phyloP scores from a whole-genome alignment of 2,329 filamentous ascomycete species.

The Aspergillus spinulosporus region DNA sequence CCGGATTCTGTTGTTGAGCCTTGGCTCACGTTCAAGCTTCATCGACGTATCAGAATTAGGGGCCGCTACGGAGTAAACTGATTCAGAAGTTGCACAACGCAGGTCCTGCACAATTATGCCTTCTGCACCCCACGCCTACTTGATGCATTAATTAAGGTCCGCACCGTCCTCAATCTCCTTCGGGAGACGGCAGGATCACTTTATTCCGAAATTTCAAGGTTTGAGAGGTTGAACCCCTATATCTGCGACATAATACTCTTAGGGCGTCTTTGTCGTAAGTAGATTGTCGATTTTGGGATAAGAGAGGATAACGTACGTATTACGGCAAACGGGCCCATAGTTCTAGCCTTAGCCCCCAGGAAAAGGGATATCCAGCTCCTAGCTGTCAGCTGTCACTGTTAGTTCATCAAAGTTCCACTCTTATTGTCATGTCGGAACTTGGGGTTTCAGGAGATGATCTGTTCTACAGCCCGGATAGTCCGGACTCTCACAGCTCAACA shows the following conservation, averaged over 20 bases:
- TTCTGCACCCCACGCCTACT: slow-evolving; percentile 9
- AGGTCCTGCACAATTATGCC: slow-evolving; percentile 11
- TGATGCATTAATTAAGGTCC: slow-evolving; percentile 8
- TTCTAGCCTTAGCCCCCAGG: not conserved
- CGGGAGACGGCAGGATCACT: slow-evolving; percentile 23
- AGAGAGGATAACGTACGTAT: not conserved
- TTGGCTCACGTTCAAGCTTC: not conserved
- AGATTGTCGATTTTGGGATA: not conserved
- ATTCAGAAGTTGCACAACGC: slow-evolving; percentile 12
- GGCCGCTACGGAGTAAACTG: not conserved
- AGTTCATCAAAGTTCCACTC: too few species aligned
- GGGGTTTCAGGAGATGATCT: too few species aligned
- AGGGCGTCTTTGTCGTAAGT: not conserved
- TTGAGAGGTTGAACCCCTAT: not conserved
- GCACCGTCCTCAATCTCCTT: slow-evolving; percentile 5
- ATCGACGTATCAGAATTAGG: not conserved
- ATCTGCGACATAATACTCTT: not conserved
- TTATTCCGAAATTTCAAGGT: not conserved
- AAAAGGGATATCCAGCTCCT: not conserved
- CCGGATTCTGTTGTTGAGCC: too few species aligned
- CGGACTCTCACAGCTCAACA: not conserved
- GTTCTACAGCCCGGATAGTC: too few species aligned
- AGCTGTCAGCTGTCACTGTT: not conserved
- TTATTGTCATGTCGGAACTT: too few species aligned
- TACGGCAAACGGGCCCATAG: not conserved